Conservation (phyloP, 768 basidiomycete genomes). For the Boletus vinaceobasis region DNA sequence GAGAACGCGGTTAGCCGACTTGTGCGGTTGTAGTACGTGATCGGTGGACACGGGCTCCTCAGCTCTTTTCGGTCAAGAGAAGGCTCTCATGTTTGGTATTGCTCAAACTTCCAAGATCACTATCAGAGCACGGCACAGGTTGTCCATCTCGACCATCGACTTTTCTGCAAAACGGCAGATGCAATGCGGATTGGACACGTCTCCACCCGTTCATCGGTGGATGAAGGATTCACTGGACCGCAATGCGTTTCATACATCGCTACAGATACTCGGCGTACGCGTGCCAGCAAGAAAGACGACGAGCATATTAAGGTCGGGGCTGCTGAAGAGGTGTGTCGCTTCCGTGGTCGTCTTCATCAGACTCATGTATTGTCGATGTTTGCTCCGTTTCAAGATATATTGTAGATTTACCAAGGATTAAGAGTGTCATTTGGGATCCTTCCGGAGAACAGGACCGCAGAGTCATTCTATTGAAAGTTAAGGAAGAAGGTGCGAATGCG, state of each 20-base stretch:
- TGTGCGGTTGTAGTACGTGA: not conserved
- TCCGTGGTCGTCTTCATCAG: not conserved
- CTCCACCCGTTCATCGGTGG: slow-evolving; percentile 50
- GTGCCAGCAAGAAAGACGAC: slow-evolving; percentile 57
- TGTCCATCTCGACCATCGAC: not conserved
- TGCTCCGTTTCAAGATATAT: slow-evolving; percentile 42
- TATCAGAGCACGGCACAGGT: slow-evolving; percentile 4
- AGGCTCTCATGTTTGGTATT: slow-evolving; percentile 16
- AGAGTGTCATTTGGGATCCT: slow-evolving; percentile 53
- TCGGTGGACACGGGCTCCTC: not conserved
- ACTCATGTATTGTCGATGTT: slow-evolving; percentile 10
- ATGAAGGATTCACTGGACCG: slow-evolving; percentile 57
- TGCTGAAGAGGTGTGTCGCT: slow-evolving; percentile 54
- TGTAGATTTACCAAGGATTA: slow-evolving; percentile 67
- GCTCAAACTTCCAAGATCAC: slow-evolving; percentile 4
- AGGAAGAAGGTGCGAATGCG: slow-evolving; percentile 51
- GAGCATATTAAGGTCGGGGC: slow-evolving; percentile 51
- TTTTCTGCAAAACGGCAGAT: slow-evolving; percentile 8
- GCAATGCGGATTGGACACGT: slow-evolving; percentile 31
- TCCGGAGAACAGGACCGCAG: slow-evolving; percentile 47
- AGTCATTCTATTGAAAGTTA: slow-evolving; percentile 64
- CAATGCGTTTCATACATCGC: slow-evolving; percentile 56
- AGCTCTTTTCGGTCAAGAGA: not conserved
- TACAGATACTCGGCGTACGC: slow-evolving; percentile 67
- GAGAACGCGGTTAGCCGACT: not conserved